Conservation (phyloP, 176 grass and related monocot species). For the Bolboschoenus planiculmis region DNA sequence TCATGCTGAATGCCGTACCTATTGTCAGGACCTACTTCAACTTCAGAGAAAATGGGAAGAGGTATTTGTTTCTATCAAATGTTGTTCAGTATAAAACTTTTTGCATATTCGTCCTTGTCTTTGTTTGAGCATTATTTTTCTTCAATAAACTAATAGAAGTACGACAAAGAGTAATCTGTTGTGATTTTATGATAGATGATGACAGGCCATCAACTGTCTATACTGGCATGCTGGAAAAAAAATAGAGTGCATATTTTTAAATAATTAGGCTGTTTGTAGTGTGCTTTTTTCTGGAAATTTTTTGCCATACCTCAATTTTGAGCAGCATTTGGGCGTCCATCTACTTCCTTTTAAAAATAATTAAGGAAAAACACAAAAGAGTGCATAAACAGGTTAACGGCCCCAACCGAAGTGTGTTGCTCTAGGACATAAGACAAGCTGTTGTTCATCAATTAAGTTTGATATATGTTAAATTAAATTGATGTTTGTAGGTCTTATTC, state of each 20-base stretch:
- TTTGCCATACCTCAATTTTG: background rate
- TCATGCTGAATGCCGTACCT: constrained; percentile 48
- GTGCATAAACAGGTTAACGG: background rate
- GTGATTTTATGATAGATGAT: background rate
- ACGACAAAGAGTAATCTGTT: background rate
- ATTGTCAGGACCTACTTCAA: constrained; percentile 59
- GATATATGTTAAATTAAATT: background rate
- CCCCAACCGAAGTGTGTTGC: background rate
- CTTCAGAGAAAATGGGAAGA: constrained; percentile 77
- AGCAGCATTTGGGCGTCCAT: background rate
- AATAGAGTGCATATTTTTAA: no score
- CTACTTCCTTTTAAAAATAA: background rate
- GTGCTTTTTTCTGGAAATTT: background rate
- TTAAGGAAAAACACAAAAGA: background rate
- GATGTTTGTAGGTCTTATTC: background rate
- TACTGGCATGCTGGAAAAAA: background rate
- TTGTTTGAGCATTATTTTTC: background rate
- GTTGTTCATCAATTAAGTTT: background rate
- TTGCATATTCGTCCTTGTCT: background rate
- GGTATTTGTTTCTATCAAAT: constrained; percentile 24
- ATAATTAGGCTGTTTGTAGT: background rate
- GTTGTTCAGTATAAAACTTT: no score
- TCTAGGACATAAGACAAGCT: background rate
- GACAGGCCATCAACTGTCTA: background rate
- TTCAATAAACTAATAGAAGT: background rate